Evolutionary conservation across 1,139 yeast species (phyloP).

Genomic region (Yamadazyma epiphylla): DNA sequence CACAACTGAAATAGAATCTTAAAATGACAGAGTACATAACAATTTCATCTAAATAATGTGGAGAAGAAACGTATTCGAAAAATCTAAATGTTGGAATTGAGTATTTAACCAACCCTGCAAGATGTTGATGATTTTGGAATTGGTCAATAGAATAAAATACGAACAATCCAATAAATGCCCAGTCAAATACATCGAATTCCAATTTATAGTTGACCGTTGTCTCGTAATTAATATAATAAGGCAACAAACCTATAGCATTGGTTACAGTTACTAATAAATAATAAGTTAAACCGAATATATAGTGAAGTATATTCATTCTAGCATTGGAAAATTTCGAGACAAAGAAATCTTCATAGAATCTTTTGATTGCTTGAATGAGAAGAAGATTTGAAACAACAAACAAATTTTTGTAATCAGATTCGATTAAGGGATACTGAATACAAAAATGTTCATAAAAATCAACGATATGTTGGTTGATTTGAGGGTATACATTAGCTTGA

Average conservation of each 20-base stretch:
- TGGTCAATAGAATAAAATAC: slow-evolving; percentile 52
- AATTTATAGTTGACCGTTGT: background rate
- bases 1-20: slow-evolving; percentile 15
- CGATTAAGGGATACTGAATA: slow-evolving; percentile 6
- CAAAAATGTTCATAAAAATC: slow-evolving; percentile 6
- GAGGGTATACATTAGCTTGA: slow-evolving; percentile 7
- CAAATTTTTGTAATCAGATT: slow-evolving; percentile 12
- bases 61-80: slow-evolving; percentile 56
- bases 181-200: slow-evolving; percentile 12
- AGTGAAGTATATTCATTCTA: slow-evolving; percentile 73
- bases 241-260: slow-evolving; percentile 15
- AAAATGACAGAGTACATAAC: slow-evolving; percentile 49
- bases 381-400: slow-evolving; percentile 16
- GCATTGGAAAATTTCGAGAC: slow-evolving; percentile 49
- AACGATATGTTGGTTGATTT: slow-evolving; percentile 3
- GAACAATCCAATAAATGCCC: slow-evolving; percentile 26
- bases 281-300: slow-evolving; percentile 67
- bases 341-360: slow-evolving; percentile 57
- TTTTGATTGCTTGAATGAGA: slow-evolving; percentile 57
- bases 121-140: slow-evolving; percentile 51
- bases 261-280: slow-evolving; percentile 39
- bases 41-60: slow-evolving; percentile 81
- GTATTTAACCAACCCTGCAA: slow-evolving; percentile 64
- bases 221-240: slow-evolving; percentile 8
- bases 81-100: slow-evolving; percentile 53